Conservation (phyloP, 495 filamentous ascomycete species). For the Neurospora pannonica region DNA sequence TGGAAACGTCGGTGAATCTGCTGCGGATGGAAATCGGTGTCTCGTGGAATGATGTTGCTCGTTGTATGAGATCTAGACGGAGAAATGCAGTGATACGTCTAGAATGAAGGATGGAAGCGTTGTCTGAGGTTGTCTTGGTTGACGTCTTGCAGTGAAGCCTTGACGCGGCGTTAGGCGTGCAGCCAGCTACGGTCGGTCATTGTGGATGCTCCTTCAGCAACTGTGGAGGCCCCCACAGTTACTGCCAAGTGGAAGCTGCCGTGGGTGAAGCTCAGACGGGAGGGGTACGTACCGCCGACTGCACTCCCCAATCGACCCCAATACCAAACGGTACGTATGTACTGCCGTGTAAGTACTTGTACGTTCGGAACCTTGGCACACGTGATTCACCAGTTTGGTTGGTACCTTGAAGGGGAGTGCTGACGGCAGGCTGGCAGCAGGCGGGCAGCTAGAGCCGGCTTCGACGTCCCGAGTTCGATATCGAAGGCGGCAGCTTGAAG, state of each 20-base stretch:
- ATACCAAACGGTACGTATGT: background rate
- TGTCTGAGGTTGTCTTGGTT: background rate
- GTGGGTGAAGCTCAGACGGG: background rate
- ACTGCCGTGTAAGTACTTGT: background rate
- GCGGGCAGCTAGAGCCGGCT: background rate
- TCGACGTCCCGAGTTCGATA: background rate
- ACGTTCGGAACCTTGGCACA: slow-evolving; percentile 1
- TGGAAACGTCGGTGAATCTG: background rate
- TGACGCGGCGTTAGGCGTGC: background rate
- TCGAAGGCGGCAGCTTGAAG: slow-evolving; percentile 10
- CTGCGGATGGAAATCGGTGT: background rate
- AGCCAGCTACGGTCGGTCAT: background rate
- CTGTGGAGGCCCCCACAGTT: background rate
- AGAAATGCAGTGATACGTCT: background rate
- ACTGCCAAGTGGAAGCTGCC: background rate
- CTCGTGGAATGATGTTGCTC: background rate
- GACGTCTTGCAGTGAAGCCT: background rate
- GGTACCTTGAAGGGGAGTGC: background rate
- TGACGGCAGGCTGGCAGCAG: background rate
- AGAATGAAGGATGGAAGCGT: background rate
- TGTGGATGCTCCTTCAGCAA: background rate
- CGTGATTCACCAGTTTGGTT: slow-evolving; percentile 6
- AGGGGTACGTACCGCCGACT: background rate
- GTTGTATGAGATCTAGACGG: background rate
- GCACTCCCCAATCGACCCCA: background rate